Percentiles rank a stretch among this genome's conserved stretches.
These are phyloP conservation scores for Pyrenophora graminea DNA, from an alignment of 2,329 filamentous ascomycete genomes.

Conservation along the genomic window DNA sequence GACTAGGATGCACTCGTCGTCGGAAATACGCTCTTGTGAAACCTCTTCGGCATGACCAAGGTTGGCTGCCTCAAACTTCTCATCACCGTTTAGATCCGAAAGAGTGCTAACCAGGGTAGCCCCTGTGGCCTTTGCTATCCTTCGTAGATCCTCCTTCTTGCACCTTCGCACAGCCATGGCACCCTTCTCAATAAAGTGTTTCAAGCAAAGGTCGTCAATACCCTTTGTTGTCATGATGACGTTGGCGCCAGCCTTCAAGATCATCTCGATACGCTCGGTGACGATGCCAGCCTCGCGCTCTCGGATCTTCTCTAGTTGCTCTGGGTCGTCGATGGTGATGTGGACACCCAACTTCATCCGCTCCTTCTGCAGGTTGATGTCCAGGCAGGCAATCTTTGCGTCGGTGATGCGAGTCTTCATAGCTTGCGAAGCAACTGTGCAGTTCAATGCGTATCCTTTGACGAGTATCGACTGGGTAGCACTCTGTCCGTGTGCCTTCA, in stretches of 20 bases:
- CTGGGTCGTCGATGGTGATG: conserved; percentile 95
- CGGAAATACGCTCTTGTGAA: conserved; percentile 96
- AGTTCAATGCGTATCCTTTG: conserved; percentile 97
- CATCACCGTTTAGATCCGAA: conserved; percentile 95
- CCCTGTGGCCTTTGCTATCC: conserved; percentile 94
- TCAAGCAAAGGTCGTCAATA: conserved; percentile 93
- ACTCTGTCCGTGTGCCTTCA: conserved; percentile 97
- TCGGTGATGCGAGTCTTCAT: conserved; percentile 93
- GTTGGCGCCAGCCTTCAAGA: conserved; percentile 94
- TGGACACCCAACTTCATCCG: conserved; percentile 99
- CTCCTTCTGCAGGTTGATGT: conserved; percentile 99
- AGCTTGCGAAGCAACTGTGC: conserved; percentile 95
- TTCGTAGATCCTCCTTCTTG: conserved; percentile 96
- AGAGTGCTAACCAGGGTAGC: conserved; percentile 91
- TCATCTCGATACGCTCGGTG: conserved; percentile 93
- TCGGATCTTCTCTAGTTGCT: conserved; percentile 96
- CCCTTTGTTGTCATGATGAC: conserved; percentile 97
- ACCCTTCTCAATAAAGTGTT: conserved; percentile 90
- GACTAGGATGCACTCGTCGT: conserved; percentile 96
- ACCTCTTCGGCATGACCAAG: conserved; percentile 94
- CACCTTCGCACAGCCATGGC: conserved; percentile 95
- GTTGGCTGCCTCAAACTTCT: conserved; percentile 89
- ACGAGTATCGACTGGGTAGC: conserved; percentile 84
- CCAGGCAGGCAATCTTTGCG: conserved; percentile 93
- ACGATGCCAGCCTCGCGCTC: conserved; percentile 91